Base-by-base conservation (phyloP, 495 filamentous ascomycete genomes). In the Penicillium lagena region DNA sequence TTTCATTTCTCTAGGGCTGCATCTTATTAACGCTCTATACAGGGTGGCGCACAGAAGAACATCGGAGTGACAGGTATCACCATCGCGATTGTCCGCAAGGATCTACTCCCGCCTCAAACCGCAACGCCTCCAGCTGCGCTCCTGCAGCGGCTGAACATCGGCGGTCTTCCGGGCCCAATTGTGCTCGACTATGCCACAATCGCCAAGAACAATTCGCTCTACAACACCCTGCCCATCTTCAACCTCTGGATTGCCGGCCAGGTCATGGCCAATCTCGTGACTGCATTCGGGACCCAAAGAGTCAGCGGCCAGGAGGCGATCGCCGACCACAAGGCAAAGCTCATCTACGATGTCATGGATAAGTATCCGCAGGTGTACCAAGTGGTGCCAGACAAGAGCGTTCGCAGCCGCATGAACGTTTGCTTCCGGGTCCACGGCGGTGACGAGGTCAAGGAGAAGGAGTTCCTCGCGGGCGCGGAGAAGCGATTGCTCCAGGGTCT, bases 201-300 rank as follows among this genome's bases (percentile, higher is more conserved):
- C 32, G 83, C 87, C 13, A 90, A 90, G 72, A 89, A 90, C 66
- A 89, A 89, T 70, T 88, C 82, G 49, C 73, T 97, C 41, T 95
- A 96, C 70, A 96, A 96, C 70, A 97, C 91, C 2, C 74, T 97
- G 22, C 87, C 86, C 48, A 96, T 97, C 54, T 95, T 96, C 64
- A 87, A 87, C 70, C 79, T 97, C 40, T 96, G 81, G 75, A 79
- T 97, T 43, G 87, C 89, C 14, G 86, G 87, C 27, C 78, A 87
- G 54, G 90, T 97, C 28, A 83, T 96, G 70, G 73, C 77, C 35
- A 73, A 75, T 39, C 70, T 90, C 4, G 69, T 91, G 17, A 28
- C 58, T 7, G 72, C 68, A 0, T 84, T 77, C 58, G 67, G 76
- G 10, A 64, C 80, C 37, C 64, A 74, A 35, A 87, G 85, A 58